Conservation (phyloP, 768 basidiomycete genomes). For the Amanita rimosa region DNA sequence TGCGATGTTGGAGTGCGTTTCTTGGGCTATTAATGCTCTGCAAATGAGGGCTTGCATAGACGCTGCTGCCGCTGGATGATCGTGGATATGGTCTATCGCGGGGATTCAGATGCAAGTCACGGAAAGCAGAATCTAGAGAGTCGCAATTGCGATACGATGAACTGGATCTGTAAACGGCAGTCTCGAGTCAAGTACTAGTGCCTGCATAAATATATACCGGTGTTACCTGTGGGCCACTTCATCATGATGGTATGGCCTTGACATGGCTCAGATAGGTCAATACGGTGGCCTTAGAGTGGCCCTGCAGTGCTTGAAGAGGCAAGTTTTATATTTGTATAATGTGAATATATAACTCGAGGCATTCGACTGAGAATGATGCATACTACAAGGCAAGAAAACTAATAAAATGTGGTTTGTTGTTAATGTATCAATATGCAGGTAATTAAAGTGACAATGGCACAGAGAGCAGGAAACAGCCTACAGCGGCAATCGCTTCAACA, state of each 20-base stretch:
- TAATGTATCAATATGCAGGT: slow-evolving; percentile 6
- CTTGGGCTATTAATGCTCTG: too few species aligned
- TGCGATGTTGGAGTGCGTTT: neutral
- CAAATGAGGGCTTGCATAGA: neutral
- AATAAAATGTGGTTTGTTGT: slow-evolving; percentile 3
- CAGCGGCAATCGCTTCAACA: neutral
- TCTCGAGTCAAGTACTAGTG: neutral
- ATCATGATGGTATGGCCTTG: neutral
- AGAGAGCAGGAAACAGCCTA: slow-evolving; percentile 1
- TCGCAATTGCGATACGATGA: neutral
- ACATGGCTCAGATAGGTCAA: neutral
- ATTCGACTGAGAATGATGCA: neutral
- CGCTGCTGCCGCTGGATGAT: neutral
- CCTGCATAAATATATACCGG: neutral
- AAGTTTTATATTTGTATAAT: slow-evolving; percentile 4
- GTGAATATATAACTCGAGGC: neutral
- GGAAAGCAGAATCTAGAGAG: neutral
- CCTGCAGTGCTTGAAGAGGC: neutral
- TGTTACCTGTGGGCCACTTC: neutral
- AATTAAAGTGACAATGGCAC: neutral
- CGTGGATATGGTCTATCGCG: neutral
- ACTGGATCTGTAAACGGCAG: neutral
- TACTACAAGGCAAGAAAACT: slow-evolving; percentile 1
- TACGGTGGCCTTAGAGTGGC: neutral
- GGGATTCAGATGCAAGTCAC: neutral